Conservation (phyloP, 495 filamentous ascomycete species). For the Penicillium pancosmium region DNA sequence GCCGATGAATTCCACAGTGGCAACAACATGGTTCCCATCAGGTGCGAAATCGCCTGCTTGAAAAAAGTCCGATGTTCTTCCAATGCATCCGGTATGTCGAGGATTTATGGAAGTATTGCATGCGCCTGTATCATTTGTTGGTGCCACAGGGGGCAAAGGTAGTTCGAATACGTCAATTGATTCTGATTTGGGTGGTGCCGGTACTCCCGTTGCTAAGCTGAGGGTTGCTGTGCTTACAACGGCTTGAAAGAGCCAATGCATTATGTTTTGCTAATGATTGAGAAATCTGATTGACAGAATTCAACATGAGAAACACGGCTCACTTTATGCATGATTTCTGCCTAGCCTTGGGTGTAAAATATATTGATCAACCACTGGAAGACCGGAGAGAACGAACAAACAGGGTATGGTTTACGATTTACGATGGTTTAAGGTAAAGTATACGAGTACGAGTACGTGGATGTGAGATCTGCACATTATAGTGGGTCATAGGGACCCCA, state of each 20-base stretch:
- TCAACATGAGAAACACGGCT: background rate
- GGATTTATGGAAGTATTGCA: constrained; percentile 21
- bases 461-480: background rate
- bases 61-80: constrained; percentile 9
- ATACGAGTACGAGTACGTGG: background rate
- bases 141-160: constrained; percentile 25
- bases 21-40: constrained; percentile 22
- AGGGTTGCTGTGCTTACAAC: background rate
- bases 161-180: constrained; percentile 22
- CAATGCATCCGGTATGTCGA: constrained; percentile 23
- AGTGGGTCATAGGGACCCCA: background rate
- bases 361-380: background rate
- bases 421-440: background rate
- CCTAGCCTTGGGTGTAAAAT: background rate
- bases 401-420: no score
- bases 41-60: constrained; percentile 26
- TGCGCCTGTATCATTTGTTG: constrained; percentile 13
- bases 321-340: background rate
- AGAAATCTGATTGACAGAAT: background rate
- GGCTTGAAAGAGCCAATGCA: background rate
- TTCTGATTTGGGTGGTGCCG: constrained; percentile 11
- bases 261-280: background rate
- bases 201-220: background rate
- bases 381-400: background rate
- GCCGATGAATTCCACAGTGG: constrained; percentile 26